Evolutionary conservation across 805 yeast genomes (phyloP).

Genomic region (Saturnispora kantuleensis): DNA sequence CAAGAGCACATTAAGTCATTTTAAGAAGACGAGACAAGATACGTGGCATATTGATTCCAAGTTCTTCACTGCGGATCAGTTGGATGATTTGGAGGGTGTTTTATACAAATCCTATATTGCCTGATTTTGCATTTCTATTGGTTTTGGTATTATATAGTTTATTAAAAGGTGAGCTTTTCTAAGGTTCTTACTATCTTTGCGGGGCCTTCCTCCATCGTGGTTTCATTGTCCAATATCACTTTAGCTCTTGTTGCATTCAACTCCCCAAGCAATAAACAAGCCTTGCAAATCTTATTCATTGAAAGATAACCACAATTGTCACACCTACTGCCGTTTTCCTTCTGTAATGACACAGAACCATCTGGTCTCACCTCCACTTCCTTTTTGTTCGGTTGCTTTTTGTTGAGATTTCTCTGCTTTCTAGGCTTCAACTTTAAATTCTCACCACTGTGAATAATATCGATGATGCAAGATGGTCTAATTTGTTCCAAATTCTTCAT

Average conservation of each 20-base stretch:
- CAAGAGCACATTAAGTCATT: constrained; percentile 67
- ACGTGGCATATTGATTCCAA: constrained; percentile 89
- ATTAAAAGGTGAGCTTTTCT: constrained; percentile 53
- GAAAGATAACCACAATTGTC: constrained; percentile 88
- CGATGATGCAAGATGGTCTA: constrained; percentile 88
- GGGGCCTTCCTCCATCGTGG: constrained; percentile 44
- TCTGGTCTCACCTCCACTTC: constrained; percentile 50
- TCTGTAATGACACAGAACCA: constrained; percentile 46
- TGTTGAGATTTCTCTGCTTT: constrained; percentile 29
- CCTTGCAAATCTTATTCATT: constrained; percentile 82
- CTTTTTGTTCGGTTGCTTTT: constrained; percentile 30
- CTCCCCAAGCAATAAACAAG: constrained; percentile 81
- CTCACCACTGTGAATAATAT: constrained; percentile 91
- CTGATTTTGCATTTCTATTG: neutral
- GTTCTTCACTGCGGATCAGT: constrained; percentile 64
- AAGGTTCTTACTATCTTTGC: constrained; percentile 52
- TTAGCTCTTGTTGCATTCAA: constrained; percentile 69
- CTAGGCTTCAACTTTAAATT: constrained; percentile 57
- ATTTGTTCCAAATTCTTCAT: constrained; percentile 85
- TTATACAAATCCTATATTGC: constrained; percentile 69
- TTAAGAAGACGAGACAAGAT: constrained; percentile 87
- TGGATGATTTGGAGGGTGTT: constrained; percentile 90
- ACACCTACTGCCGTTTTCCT: constrained; percentile 61
- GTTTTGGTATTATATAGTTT: neutral
- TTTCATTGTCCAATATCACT: constrained; percentile 37